Conservation (phyloP, 169 alveolate species). For the Prorocentrum cordatum region DNA sequence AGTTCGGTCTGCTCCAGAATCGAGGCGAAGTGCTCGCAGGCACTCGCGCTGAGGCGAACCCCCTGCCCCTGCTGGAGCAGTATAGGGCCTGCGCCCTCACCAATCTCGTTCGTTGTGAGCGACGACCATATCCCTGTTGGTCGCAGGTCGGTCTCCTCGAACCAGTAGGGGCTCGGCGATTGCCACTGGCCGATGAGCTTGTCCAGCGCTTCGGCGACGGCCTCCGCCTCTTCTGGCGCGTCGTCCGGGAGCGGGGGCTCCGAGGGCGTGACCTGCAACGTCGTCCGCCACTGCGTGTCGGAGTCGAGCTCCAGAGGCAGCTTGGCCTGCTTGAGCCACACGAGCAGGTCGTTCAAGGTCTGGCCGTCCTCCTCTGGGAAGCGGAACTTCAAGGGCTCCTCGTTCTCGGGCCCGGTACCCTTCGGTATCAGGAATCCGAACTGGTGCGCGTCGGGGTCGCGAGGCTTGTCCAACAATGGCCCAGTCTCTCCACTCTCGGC, state of each 20-base stretch:
- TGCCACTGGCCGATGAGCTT: conserved; percentile 40
- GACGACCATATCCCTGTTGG: conserved; percentile 23
- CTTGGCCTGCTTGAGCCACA: conserved; percentile 61
- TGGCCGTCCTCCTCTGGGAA: conserved; percentile 68
- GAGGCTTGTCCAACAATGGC: conserved; percentile 30
- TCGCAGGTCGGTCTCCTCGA: conserved; percentile 29
- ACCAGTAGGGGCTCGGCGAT: conserved; percentile 65
- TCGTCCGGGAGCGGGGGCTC: conserved; percentile 65
- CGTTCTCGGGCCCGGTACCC: conserved; percentile 15
- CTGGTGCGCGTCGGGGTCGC: conserved; percentile 46
- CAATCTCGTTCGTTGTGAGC: conserved; percentile 7
- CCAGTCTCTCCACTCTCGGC: conserved; percentile 48
- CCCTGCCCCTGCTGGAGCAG: conserved; percentile 54
- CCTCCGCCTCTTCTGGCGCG: conserved; percentile 53
- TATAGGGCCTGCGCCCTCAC: background rate
- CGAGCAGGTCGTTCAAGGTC: conserved; percentile 63
- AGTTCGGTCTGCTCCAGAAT: conserved; percentile 6
- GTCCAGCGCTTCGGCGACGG: conserved; percentile 27
- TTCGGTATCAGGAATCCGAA: conserved; percentile 54
- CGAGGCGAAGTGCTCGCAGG: conserved; percentile 29
- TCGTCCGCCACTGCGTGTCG: conserved; percentile 65
- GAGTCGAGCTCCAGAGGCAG: conserved; percentile 50
- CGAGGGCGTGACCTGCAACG: conserved; percentile 67
- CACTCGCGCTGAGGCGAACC: conserved; percentile 16
- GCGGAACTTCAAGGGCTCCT: conserved; percentile 44